A percentile compares a stretch with the other conserved stretches of the same genome.
Conservation (phyloP, 23 red algal genomes). For the Cyanidiococcus yangmingshanensis region DNA sequence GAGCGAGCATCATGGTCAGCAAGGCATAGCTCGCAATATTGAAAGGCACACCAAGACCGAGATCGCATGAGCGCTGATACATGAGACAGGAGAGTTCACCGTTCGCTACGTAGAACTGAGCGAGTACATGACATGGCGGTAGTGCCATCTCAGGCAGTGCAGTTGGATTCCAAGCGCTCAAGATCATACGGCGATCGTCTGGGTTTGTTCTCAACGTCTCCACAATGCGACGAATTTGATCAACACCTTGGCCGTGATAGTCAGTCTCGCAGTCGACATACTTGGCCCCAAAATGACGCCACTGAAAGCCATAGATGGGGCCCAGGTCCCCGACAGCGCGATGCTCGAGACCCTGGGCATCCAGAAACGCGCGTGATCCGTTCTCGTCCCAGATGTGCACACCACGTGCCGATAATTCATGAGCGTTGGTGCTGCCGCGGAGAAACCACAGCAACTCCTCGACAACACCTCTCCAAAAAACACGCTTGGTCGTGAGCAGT, state of each 20-base stretch:
- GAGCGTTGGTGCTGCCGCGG: slow-evolving; percentile 59
- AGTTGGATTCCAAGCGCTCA: slow-evolving; percentile 80
- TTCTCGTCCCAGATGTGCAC: slow-evolving; percentile 99
- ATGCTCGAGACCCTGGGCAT: slow-evolving; percentile 49
- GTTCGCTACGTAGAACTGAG: slow-evolving; percentile 89
- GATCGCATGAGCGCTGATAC: slow-evolving; percentile 90
- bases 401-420: slow-evolving; percentile 37
- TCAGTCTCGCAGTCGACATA: slow-evolving; percentile 53
- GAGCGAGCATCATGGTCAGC: slow-evolving; percentile 73
- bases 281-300: slow-evolving; percentile 93
- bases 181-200: slow-evolving; percentile 67
- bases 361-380: slow-evolving; percentile 65
- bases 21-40: slow-evolving; percentile 92
- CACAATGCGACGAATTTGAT: slow-evolving; percentile 59
- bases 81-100: slow-evolving; percentile 84
- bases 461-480: slow-evolving; percentile 89
- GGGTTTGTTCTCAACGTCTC: slow-evolving; percentile 60
- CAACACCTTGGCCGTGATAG: slow-evolving; percentile 62
- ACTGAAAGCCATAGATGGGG: slow-evolving; percentile 97
- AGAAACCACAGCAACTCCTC: slow-evolving; percentile 96
- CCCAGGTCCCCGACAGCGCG: slow-evolving; percentile 77
- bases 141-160: slow-evolving; percentile 70
- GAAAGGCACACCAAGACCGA: slow-evolving; percentile 94
- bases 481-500: slow-evolving; percentile 86
- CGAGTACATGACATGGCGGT: slow-evolving; percentile 86